Conservation (phyloP, 768 basidiomycete genomes). For the Termitomyces sp. region DNA sequence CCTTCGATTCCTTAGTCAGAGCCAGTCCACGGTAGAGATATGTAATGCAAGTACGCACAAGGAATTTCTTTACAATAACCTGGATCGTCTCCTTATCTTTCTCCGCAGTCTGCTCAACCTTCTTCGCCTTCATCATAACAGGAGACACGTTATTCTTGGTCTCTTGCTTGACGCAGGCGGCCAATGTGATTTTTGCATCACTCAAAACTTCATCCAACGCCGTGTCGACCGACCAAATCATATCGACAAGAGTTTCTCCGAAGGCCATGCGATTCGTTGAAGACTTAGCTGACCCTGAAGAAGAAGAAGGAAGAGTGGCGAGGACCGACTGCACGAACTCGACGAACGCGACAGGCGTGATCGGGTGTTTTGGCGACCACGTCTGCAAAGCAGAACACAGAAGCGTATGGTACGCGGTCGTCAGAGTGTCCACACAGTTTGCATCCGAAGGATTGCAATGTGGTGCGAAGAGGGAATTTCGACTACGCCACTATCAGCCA, state of each 20-base stretch:
- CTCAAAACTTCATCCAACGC: slow-evolving; percentile 66
- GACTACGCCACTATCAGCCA: slow-evolving; percentile 35
- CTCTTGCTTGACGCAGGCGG: slow-evolving; percentile 29
- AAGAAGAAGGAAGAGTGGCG: slow-evolving; percentile 63
- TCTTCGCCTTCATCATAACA: slow-evolving; percentile 32
- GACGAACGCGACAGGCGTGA: slow-evolving; percentile 49
- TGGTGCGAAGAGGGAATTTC: slow-evolving; percentile 51
- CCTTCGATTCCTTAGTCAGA: slow-evolving; percentile 33
- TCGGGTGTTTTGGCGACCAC: slow-evolving; percentile 43
- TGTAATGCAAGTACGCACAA: slow-evolving; percentile 38
- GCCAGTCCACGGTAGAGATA: neutral
- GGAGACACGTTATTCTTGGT: slow-evolving; percentile 13
- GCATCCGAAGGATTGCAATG: slow-evolving; percentile 57
- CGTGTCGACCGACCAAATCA: slow-evolving; percentile 77
- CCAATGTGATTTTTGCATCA: slow-evolving; percentile 45
- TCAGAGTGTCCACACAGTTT: slow-evolving; percentile 48
- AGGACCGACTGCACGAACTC: slow-evolving; percentile 63
- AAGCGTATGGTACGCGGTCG: slow-evolving; percentile 66
- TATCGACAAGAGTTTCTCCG: slow-evolving; percentile 71
- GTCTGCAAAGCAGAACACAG: slow-evolving; percentile 52
- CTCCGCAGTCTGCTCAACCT: slow-evolving; percentile 49
- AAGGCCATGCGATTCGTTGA: slow-evolving; percentile 42
- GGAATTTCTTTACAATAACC: slow-evolving; percentile 51
- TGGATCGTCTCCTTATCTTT: slow-evolving; percentile 60
- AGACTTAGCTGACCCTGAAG: slow-evolving; percentile 48